Evolutionary conservation across 1,284 basidiomycete genomes (phyloP).

Genomic region (Vanrija pseudolonga): DNA sequence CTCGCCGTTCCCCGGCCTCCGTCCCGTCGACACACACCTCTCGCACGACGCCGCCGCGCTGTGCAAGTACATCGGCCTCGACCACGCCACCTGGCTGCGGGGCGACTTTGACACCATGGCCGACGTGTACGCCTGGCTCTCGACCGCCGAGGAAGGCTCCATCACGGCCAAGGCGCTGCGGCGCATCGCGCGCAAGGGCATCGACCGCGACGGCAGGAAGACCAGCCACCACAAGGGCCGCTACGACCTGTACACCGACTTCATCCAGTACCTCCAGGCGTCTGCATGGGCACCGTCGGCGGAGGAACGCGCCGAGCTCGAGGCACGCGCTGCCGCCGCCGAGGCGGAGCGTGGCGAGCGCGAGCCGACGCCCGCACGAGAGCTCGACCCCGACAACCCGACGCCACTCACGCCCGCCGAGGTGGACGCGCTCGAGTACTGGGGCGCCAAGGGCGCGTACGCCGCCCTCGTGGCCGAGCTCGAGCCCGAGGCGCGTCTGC

Average conservation of each 20-base stretch:
- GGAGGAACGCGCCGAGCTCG: too few relatives aligned
- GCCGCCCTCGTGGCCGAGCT: not conserved
- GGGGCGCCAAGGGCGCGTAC: constrained; percentile 21
- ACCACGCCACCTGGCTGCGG: not conserved
- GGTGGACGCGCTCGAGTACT: constrained; percentile 18
- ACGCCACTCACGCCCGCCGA: constrained; percentile 9
- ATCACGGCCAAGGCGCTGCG: not conserved
- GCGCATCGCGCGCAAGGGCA: not conserved
- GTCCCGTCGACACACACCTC: constrained; percentile 22
- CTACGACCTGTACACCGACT: too few relatives aligned
- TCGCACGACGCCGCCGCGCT: constrained; percentile 20
- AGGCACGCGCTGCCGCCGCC: too few relatives aligned
- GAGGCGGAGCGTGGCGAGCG: too few relatives aligned
- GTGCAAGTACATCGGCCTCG: constrained; percentile 32
- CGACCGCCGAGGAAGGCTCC: not conserved
- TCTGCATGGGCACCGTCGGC: too few relatives aligned
- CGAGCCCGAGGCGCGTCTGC: not conserved
- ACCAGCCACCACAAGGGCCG: too few relatives aligned
- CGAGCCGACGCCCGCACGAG: not conserved
- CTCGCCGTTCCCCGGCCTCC: constrained; percentile 22
- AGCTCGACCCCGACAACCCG: constrained; percentile 19
- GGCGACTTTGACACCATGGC: not conserved
- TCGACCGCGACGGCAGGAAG: too few relatives aligned
- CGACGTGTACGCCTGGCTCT: constrained; percentile 6
- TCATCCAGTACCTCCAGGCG: too few relatives aligned